Base-by-base conservation (phyloP, 345 rosid species). In the Eucalyptus victrix region DNA sequence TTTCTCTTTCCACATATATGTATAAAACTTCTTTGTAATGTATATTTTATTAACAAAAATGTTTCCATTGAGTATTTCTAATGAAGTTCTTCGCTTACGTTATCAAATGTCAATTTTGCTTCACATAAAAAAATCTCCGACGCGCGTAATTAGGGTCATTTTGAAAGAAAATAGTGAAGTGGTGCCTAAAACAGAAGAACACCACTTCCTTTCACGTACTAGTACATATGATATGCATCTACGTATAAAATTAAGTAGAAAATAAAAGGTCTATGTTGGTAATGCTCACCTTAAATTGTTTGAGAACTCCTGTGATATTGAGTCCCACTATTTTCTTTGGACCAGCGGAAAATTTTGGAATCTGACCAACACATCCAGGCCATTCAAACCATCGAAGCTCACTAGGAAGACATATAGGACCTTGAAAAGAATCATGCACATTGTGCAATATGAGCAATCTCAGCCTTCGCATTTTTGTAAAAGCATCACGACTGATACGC, bases 171-270 rank as follows among this genome's bases (percentile, higher is more conserved):
- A 56, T 9, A 56, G 62, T 1, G 30, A 56, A 9, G 58, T 53
- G 58, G 62, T 4, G 1, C 26, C 30, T 10, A 1, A 56, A 56
- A 56, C 3, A 24, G 1, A 56, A 12, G 6, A 9, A 56, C 62
- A 10, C 5, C 5, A 56, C 14, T 56, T 0, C 62, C 30, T 56
- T 56, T 24, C 0, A 2, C 5, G 0, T 56, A 24, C 14, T 56
- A 56, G 62, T 24, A 24, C 30, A 56, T 56, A 56, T 24, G 1
- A 24, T 56, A 56, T 2, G 13, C 62, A 56, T 65, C n/a, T 26
- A 7, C 37, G 30, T 30, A 7, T 26, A 30, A 4, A 30, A 67
- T 67, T 9, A 67, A 0, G 76, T 32, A 8, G 11, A 15, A 15
- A 69, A 32, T 32, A 69, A 69, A 69, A 32, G 80, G 23, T 67